Base-by-base conservation (phyloP, 345 rosid species). In the Syzygium jambos region DNA sequence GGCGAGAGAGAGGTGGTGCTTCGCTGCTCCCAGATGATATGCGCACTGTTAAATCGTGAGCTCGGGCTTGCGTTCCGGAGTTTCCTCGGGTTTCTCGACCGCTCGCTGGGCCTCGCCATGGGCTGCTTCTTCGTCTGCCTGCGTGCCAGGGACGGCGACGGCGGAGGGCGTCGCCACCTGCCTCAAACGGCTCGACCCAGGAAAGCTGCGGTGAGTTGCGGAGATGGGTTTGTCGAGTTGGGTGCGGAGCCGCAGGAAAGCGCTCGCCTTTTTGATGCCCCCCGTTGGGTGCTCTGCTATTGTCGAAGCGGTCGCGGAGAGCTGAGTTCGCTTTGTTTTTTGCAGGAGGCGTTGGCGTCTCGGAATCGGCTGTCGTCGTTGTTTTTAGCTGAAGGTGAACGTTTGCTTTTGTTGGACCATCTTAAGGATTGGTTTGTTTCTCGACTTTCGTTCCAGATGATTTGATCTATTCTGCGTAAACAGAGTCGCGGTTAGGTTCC, bases 41-140 rank as follows among this genome's bases (percentile, higher is more conserved):
- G 86, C 65, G 63, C 43, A 21, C 63, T 34, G 63, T 57, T 85
- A 57, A 85, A 85, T 57, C 63, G 86, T 53, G 51, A 85, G 86
- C 65, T 53, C 63, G 51, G 86, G 46, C n/a, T 85, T 52, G 86
- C 57, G n/a, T 55, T 54, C 65, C 16, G 51, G 63, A 43, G 86
- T 51, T 41, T 85, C 46, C 63, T 85, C 17, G 15, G 41, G 51
- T 56, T 85, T 57, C 86, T 85, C 57, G 86, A 54, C 63, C 86
- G 29, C 17, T 30, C 94, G 80, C 88, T 93, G 9, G 91, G 91
- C 21, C 25, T 65, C 25, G 93, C 93, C 88, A 97, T 97, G 99
- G 94, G 97, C 56, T 96, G 99, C 87, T 94, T 97, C 89, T 89
- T 97, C 51, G 91, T 89, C 17, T 97, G 99, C 90, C 94, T 97